phyloP scores from a whole-genome alignment of 1,284 basidiomycete species.

The Agroathelia rolfsii region DNA sequence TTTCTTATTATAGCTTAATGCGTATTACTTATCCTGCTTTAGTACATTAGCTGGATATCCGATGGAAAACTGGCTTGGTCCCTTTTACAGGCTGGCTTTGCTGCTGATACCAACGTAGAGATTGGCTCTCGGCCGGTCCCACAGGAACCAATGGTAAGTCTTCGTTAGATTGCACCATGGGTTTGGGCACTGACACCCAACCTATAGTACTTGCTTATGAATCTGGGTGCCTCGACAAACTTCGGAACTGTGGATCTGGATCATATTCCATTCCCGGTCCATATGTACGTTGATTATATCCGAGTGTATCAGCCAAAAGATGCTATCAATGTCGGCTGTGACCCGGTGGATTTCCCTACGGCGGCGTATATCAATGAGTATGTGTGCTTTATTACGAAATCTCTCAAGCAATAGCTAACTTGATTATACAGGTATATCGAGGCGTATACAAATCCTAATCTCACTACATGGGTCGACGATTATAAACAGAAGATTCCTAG shows the following conservation, averaged over 20 bases:
- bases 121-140: conserved; percentile 71
- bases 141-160: conserved; percentile 71
- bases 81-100: conserved; percentile 63
- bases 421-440: conserved; percentile 31
- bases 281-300: conserved; percentile 75
- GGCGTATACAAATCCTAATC: conserved; percentile 45
- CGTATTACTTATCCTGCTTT: conserved; percentile 9
- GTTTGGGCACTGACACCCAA: conserved; percentile 7
- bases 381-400: conserved; percentile 15
- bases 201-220: conserved; percentile 62
- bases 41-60: conserved; percentile 79
- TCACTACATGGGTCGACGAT: conserved; percentile 51
- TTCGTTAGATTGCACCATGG: conserved; percentile 1
- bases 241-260: conserved; percentile 64
- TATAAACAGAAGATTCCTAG: conserved; percentile 54
- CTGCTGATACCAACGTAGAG: conserved; percentile 50
- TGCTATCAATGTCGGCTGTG: conserved; percentile 71
- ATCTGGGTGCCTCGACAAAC: conserved; percentile 75
- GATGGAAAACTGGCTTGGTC: conserved; percentile 66
- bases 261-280: conserved; percentile 57
- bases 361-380: conserved; percentile 62
- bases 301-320: conserved; percentile 71
- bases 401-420: conserved; percentile 13
- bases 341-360: conserved; percentile 74
- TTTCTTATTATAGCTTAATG: conserved; percentile 12